A percentile compares a stretch with the other conserved stretches of the same genome.
Conservation (phyloP, 495 filamentous ascomycete genomes). For the Aspergillus ellipticus region DNA sequence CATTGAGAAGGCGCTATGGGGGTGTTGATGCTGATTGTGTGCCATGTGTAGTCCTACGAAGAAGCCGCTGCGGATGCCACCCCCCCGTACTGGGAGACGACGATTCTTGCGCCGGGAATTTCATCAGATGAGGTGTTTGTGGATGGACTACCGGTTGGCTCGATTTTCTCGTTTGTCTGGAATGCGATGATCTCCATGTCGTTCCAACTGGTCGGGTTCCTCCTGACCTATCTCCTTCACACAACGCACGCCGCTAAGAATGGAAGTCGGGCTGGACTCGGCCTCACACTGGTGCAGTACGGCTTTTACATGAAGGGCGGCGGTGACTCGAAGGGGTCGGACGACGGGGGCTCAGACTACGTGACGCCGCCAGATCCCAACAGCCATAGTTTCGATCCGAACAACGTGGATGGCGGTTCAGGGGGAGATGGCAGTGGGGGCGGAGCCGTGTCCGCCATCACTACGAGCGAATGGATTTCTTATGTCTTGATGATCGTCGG, state of each 20-base stretch:
- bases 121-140: slow-evolving; percentile 91
- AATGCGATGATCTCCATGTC: slow-evolving; percentile 98
- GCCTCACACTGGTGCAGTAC: slow-evolving; percentile 93
- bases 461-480: slow-evolving; percentile 80
- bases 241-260: slow-evolving; percentile 98
- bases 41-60: slow-evolving; percentile 76
- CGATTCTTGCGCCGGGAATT: slow-evolving; percentile 86
- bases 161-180: slow-evolving; percentile 94
- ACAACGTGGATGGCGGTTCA: slow-evolving; percentile 48
- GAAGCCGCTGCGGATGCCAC: slow-evolving; percentile 96
- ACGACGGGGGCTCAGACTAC: slow-evolving; percentile 48
- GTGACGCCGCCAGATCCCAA: slow-evolving; percentile 79
- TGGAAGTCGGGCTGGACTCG: slow-evolving; percentile 87
- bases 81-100: slow-evolving; percentile 98
- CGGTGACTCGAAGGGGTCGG: slow-evolving; percentile 40
- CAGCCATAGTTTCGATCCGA: slow-evolving; percentile 80
- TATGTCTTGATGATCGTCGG: slow-evolving; percentile 95
- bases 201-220: slow-evolving; percentile 95
- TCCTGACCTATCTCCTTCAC: slow-evolving; percentile 95
- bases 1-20: not conserved
- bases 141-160: slow-evolving; percentile 93
- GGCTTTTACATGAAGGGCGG: slow-evolving; percentile 87
- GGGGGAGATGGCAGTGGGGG: slow-evolving; percentile 38
- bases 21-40: slow-evolving; percentile 2
- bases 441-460: slow-evolving; percentile 47